A percentile compares a stretch with the other conserved stretches of the same genome.
These are phyloP conservation scores for Carex arenaria DNA, from an alignment of 202 grass and related monocot species.

Conservation along the genomic window DNA sequence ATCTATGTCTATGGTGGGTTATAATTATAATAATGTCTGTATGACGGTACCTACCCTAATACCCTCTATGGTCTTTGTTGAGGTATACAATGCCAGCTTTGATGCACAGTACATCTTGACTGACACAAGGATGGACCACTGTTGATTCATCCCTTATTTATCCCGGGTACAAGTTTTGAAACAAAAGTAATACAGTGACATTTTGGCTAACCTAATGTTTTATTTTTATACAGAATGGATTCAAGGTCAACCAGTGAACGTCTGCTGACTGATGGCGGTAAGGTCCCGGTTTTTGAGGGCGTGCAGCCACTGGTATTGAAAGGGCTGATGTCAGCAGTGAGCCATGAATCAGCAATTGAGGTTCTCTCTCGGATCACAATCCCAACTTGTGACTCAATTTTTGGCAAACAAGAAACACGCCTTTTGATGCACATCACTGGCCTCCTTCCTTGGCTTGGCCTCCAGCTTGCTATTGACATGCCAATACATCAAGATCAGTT, in stretches of 20 bases:
- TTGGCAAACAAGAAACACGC: constrained; percentile 88
- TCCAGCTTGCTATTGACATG: constrained; percentile 60
- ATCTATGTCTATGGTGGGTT: not conserved
- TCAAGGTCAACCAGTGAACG: constrained; percentile 61
- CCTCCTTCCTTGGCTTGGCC: constrained; percentile 91
- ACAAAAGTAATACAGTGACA: not conserved
- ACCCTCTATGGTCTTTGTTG: not conserved
- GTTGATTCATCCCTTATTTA: not conserved
- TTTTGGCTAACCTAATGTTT: not conserved
- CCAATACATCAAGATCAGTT: constrained; percentile 59
- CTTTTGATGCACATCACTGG: constrained; percentile 95
- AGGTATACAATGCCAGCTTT: not conserved
- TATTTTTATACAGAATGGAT: constrained; percentile 34
- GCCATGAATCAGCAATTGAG: constrained; percentile 88
- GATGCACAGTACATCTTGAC: not conserved
- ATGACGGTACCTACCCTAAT: not conserved
- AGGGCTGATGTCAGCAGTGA: constrained; percentile 84
- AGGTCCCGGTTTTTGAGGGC: constrained; percentile 85
- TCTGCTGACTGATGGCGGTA: constrained; percentile 52
- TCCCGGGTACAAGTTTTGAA: not conserved
- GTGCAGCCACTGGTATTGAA: constrained; percentile 94
- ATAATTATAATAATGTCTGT: not conserved
- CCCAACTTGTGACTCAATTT: constrained; percentile 85
- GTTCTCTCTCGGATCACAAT: constrained; percentile 89
- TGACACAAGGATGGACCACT: not conserved